A percentile compares a stretch with the other conserved stretches of the same genome.
Evolutionary conservation across 805 yeast genomes (phyloP).

Genomic region (Wickerhamomyces kurtzmanii): DNA sequence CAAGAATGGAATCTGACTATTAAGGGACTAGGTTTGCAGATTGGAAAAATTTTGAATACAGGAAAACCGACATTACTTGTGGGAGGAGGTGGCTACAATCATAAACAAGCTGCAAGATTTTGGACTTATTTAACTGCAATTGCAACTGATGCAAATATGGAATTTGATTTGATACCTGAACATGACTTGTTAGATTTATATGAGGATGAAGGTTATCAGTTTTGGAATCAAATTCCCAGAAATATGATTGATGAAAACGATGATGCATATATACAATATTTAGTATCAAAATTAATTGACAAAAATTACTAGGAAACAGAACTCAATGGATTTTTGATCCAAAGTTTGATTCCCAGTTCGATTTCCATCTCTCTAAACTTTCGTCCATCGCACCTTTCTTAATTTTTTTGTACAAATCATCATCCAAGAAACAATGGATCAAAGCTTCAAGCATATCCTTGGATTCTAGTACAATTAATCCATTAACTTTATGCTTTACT

Average conservation of each 20-base stretch:
- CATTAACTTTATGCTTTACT: conserved; percentile 61
- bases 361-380: conserved; percentile 61
- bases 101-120: conserved; percentile 48
- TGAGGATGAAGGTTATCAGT: conserved; percentile 32
- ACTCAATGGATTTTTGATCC: conserved; percentile 10
- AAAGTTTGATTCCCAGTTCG: conserved; percentile 48
- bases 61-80: conserved; percentile 34
- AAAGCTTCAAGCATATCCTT: conserved; percentile 35
- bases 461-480: conserved; percentile 41
- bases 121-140: conserved; percentile 31
- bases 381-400: conserved; percentile 68
- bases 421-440: conserved; percentile 22
- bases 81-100: conserved; percentile 78
- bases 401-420: conserved; percentile 26
- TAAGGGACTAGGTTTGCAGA: conserved; percentile 30
- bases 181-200: conserved; percentile 32
- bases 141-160: conserved; percentile 7
- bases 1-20: conserved; percentile 64
- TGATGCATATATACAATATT: conserved; percentile 18
- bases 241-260: conserved; percentile 22
- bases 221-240: conserved; percentile 32
- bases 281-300: conserved; percentile 4
- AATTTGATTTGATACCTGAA: conserved; percentile 45
- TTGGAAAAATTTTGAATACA: conserved; percentile 19
- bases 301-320: conserved; percentile 7